These are phyloP conservation scores for Tylopilus sp. DNA, from an alignment of 768 basidiomycete genomes.

Conservation along the genomic window DNA sequence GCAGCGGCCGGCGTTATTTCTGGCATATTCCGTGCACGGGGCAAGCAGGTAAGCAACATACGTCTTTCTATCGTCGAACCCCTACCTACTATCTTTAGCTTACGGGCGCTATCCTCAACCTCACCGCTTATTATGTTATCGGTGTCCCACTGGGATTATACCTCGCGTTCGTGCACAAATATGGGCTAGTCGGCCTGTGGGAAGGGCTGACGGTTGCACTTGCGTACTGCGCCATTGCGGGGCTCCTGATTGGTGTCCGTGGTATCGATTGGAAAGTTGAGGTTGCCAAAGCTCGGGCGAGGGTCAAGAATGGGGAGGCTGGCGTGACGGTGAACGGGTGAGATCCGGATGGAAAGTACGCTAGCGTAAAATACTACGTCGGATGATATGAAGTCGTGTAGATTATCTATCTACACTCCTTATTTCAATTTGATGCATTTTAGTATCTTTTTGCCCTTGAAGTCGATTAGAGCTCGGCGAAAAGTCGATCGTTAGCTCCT, in stretches of 20 bases:
- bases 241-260: conserved; percentile 48
- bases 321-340: neutral
- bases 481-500: no score
- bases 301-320: conserved; percentile 32
- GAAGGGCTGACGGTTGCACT: conserved; percentile 72
- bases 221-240: conserved; percentile 55
- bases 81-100: conserved; percentile 36
- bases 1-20: conserved; percentile 62
- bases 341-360: neutral
- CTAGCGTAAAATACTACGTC: neutral
- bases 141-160: conserved; percentile 82
- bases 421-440: neutral
- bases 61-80: neutral
- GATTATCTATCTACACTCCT: neutral
- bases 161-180: conserved; percentile 59
- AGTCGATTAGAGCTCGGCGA: neutral
- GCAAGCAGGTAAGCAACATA: conserved; percentile 56
- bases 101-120: conserved; percentile 62
- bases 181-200: conserved; percentile 78
- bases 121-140: conserved; percentile 73
- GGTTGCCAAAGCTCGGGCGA: conserved; percentile 12
- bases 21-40: conserved; percentile 80
- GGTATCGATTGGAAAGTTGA: conserved; percentile 72
- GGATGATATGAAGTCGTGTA: neutral
- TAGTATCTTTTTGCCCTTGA: neutral